Conservation (phyloP, 768 basidiomycete species). For the Dentipellis fragilis region DNA sequence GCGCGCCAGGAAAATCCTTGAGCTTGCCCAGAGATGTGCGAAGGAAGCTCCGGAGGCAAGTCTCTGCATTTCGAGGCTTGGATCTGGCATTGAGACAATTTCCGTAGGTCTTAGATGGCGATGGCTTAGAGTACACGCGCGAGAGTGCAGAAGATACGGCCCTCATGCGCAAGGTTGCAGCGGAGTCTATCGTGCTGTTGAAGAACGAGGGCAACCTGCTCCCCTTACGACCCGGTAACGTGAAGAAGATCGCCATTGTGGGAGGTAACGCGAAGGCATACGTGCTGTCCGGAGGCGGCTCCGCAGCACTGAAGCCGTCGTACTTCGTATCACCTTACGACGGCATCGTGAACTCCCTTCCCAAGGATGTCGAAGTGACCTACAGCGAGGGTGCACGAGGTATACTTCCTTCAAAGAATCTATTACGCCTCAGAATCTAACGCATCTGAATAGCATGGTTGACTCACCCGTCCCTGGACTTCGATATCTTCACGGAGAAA, state of each 20-base stretch:
- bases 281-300: conserved; percentile 61
- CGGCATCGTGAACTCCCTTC: conserved; percentile 55
- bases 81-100: not conserved
- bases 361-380: conserved; percentile 40
- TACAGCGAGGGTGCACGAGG: conserved; percentile 65
- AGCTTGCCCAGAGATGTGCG: conserved; percentile 63
- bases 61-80: not conserved
- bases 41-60: conserved; percentile 53
- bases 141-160: conserved; percentile 52
- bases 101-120: conserved; percentile 55
- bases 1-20: conserved; percentile 55
- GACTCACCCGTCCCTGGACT: conserved; percentile 59
- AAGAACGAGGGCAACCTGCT: conserved; percentile 54
- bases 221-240: conserved; percentile 32
- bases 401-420: conserved; percentile 19
- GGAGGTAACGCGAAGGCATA: conserved; percentile 61
- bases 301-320: conserved; percentile 60
- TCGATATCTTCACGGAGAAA: conserved; percentile 46
- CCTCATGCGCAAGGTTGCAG: conserved; percentile 59
- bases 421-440: too few species aligned
- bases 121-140: conserved; percentile 52
- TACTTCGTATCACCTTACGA: conserved; percentile 74
- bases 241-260: conserved; percentile 68
- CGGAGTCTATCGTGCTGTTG: conserved; percentile 62
- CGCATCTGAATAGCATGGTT: conserved; percentile 27